Evolutionary conservation across 2,329 filamentous ascomycete species (phyloP).

Genomic region (Fusarium nisikadoi): DNA sequence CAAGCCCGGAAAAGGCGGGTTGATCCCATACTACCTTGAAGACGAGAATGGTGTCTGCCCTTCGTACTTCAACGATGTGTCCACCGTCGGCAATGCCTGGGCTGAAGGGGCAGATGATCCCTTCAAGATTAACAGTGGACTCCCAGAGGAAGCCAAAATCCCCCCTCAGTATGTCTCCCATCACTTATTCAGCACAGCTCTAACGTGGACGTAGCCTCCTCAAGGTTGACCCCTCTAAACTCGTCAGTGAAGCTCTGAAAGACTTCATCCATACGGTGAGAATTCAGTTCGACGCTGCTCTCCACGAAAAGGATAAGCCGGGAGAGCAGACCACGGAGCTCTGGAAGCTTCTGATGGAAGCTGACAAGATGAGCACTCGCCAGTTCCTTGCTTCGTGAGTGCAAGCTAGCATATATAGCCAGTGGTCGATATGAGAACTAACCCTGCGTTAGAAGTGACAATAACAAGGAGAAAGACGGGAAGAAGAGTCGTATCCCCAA

Average conservation of each 20-base stretch:
- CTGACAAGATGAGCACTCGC: constrained; percentile 29
- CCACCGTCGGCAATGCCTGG: constrained; percentile 3
- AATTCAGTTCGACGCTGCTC: too few relatives aligned
- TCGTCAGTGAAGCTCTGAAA: constrained; percentile 1
- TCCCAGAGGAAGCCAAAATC: constrained; percentile 7
- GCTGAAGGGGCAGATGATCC: neutral
- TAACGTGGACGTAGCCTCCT: neutral
- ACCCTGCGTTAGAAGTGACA: too few relatives aligned
- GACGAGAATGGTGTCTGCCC: constrained; percentile 12
- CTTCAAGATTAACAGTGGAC: constrained; percentile 14
- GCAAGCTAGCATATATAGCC: too few relatives aligned
- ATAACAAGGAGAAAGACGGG: too few relatives aligned
- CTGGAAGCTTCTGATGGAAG: constrained; percentile 22
- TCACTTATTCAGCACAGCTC: neutral
- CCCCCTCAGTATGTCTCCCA: neutral
- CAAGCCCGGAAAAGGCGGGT: neutral
- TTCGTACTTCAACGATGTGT: constrained; percentile 29
- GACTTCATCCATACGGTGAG: neutral
- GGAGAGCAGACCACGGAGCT: neutral
- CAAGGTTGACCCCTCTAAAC: neutral
- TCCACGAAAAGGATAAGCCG: neutral
- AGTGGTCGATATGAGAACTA: too few relatives aligned
- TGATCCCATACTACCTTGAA: constrained; percentile 35
- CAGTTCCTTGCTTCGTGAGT: constrained; percentile 38
- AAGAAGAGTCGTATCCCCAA: neutral